These are phyloP conservation scores for Verticillium albo-atrum DNA, from an alignment of 2,329 filamentous ascomycete genomes.

Conservation along the genomic window DNA sequence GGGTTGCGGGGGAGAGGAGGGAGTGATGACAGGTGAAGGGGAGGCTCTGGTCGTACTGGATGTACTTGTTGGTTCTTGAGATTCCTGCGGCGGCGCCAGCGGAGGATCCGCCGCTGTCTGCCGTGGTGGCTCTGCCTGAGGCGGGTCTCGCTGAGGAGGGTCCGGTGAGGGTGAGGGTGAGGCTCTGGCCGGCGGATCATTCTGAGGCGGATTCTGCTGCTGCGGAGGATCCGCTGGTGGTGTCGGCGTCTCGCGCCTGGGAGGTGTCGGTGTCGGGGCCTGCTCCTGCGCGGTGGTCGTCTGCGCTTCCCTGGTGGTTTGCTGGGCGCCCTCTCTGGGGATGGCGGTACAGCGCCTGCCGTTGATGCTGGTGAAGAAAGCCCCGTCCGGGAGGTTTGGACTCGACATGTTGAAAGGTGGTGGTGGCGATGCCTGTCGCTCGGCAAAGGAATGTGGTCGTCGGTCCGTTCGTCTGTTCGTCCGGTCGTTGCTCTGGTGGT, in stretches of 20 bases:
- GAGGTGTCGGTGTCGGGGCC: not conserved
- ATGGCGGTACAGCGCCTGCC: conserved; percentile 51
- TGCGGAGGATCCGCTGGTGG: not conserved
- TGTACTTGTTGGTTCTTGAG: not conserved
- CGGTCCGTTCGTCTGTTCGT: not conserved
- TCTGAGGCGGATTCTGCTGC: not conserved
- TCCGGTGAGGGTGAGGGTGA: not conserved
- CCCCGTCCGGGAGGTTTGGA: conserved; percentile 37
- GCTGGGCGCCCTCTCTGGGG: conserved; percentile 25
- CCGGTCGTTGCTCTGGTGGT: not conserved
- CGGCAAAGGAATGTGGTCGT: conserved; percentile 13
- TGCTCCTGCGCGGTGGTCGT: not conserved
- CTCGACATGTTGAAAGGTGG: conserved; percentile 33
- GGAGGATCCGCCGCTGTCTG: not conserved
- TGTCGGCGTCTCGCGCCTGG: not conserved
- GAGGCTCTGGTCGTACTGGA: conserved; percentile 1
- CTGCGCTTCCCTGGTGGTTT: conserved; percentile 6
- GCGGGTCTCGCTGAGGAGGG: conserved; percentile 1
- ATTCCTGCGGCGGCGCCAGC: not conserved
- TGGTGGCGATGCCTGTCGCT: not conserved
- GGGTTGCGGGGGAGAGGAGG: not conserved
- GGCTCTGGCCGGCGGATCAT: not conserved
- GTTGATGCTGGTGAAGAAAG: conserved; percentile 43
- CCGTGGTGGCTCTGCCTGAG: conserved; percentile 1
- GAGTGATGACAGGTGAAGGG: conserved; percentile 3